Percentiles rank a stretch among this genome's conserved stretches.
Conservation (phyloP, 495 filamentous ascomycete genomes). For the Pyrenula aspistea region DNA sequence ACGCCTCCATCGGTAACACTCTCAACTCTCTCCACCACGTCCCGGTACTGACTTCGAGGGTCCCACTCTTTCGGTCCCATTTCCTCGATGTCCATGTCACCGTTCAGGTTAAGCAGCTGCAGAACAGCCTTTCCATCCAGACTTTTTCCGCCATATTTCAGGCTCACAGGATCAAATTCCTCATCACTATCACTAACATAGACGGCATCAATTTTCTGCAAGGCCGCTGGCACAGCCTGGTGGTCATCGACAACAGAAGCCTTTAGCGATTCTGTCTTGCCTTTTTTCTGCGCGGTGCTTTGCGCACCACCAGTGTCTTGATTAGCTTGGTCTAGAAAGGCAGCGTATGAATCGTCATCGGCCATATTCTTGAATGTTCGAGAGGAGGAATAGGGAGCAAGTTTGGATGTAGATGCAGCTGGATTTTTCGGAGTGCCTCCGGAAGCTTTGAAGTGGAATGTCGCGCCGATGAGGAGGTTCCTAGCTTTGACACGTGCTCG, state of each 20-base stretch:
- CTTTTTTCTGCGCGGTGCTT: slow-evolving; percentile 7
- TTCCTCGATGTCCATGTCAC: slow-evolving; percentile 37
- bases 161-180: slow-evolving; percentile 62
- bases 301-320: slow-evolving; percentile 42
- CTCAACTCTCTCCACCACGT: slow-evolving; percentile 38
- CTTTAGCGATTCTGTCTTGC: slow-evolving; percentile 15
- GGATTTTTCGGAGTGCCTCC: too few relatives aligned
- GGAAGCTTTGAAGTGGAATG: too few relatives aligned
- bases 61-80: slow-evolving; percentile 50
- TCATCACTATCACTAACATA: slow-evolving; percentile 77
- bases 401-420: too few relatives aligned
- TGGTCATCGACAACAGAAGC: slow-evolving; percentile 29
- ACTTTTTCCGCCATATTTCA: slow-evolving; percentile 37
- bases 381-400: slow-evolving; percentile 2
- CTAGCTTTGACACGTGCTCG: too few relatives aligned
- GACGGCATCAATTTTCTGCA: slow-evolving; percentile 47
- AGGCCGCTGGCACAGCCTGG: slow-evolving; percentile 35
- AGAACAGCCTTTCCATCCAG: slow-evolving; percentile 35
- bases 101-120: slow-evolving; percentile 39
- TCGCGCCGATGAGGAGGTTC: too few relatives aligned
- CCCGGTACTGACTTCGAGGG: slow-evolving; percentile 41
- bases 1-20: slow-evolving; percentile 46
- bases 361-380: slow-evolving; percentile 35
- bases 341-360: slow-evolving; percentile 67
- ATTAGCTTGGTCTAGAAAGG: slow-evolving; percentile 79